Percentiles rank a stretch among this genome's conserved stretches.
These are phyloP conservation scores for Plantago rigida DNA, from an alignment of 305 asterid species.

Conservation along the genomic window DNA sequence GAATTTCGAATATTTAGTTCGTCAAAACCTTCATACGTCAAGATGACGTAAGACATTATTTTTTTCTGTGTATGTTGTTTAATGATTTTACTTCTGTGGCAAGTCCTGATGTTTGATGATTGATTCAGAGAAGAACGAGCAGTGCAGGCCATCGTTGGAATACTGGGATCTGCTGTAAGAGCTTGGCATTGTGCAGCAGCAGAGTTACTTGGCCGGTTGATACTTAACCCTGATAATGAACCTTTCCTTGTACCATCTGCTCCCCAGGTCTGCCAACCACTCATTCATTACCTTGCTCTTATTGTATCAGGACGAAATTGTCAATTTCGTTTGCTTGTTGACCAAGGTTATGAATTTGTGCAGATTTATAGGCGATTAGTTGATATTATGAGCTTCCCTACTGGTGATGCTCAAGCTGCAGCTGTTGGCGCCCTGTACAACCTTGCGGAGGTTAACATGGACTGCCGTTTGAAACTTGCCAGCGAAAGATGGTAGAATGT, in stretches of 20 bases:
- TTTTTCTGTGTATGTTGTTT: not conserved
- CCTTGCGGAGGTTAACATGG: constrained; percentile 81
- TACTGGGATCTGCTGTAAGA: constrained; percentile 76
- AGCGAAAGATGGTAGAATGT: constrained; percentile 61
- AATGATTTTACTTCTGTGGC: not conserved
- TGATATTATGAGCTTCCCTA: constrained; percentile 81
- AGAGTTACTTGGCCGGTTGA: constrained; percentile 79
- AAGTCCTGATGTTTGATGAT: not conserved
- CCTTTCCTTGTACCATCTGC: constrained; percentile 72
- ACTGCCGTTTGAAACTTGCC: constrained; percentile 86
- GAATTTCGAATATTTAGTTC: constrained; percentile 71
- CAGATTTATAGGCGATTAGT: constrained; percentile 76
- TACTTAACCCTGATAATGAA: constrained; percentile 93
- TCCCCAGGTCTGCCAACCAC: constrained; percentile 49
- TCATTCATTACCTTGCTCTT: not conserved
- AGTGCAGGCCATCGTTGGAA: constrained; percentile 77
- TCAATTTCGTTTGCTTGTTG: constrained; percentile 10
- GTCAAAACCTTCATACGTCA: constrained; percentile 43
- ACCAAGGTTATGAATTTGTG: constrained; percentile 11
- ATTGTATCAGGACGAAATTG: not conserved
- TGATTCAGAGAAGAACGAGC: constrained; percentile 62
- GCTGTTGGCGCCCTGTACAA: constrained; percentile 88
- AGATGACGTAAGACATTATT: constrained; percentile 44
- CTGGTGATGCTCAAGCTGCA: constrained; percentile 84
- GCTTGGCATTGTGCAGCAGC: constrained; percentile 98